phyloP scores from a whole-genome alignment of 164 flowering plant species.

The Paratinospora sagittata region DNA sequence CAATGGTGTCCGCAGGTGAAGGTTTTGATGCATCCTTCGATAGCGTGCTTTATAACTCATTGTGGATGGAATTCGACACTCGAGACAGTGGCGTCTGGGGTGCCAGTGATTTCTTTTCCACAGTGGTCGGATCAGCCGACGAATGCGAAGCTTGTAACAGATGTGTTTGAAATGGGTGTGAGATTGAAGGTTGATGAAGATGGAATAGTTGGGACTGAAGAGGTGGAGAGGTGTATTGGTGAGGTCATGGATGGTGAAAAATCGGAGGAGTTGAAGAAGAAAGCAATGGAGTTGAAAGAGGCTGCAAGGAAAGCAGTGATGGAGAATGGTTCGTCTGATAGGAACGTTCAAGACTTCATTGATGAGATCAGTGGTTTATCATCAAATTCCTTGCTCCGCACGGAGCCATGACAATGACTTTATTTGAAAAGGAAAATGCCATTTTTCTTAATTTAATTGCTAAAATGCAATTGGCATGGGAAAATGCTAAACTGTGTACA shows the following conservation, averaged over 20 bases:
- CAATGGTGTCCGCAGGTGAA: constrained; percentile 57
- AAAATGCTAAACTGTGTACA: too few relatives aligned
- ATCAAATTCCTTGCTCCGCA: too few relatives aligned
- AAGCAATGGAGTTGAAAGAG: constrained; percentile 49
- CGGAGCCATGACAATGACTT: too few relatives aligned
- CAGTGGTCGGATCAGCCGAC: constrained; percentile 70
- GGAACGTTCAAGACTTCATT: constrained; percentile 41
- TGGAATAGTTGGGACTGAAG: constrained; percentile 34
- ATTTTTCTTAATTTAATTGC: too few relatives aligned
- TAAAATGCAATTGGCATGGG: too few relatives aligned
- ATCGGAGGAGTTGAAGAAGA: constrained; percentile 48
- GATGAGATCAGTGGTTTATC: too few relatives aligned
- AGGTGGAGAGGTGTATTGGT: constrained; percentile 41
- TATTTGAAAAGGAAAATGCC: too few relatives aligned
- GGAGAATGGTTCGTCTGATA: constrained; percentile 62
- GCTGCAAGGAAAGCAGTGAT: constrained; percentile 50
- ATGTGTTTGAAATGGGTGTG: constrained; percentile 44
- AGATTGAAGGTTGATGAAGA: constrained; percentile 27
- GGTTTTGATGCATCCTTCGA: constrained; percentile 52
- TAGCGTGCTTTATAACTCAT: constrained; percentile 60
- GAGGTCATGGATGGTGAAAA: constrained; percentile 43
- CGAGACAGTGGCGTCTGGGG: constrained; percentile 49
- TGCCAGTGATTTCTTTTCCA: constrained; percentile 56
- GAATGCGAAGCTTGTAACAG: constrained; percentile 50
- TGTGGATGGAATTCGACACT: constrained; percentile 83